Percentiles rank a stretch among this genome's conserved stretches.
Conservation (phyloP, 108 stramenopile genomes). For the Skeletonema potamos region DNA sequence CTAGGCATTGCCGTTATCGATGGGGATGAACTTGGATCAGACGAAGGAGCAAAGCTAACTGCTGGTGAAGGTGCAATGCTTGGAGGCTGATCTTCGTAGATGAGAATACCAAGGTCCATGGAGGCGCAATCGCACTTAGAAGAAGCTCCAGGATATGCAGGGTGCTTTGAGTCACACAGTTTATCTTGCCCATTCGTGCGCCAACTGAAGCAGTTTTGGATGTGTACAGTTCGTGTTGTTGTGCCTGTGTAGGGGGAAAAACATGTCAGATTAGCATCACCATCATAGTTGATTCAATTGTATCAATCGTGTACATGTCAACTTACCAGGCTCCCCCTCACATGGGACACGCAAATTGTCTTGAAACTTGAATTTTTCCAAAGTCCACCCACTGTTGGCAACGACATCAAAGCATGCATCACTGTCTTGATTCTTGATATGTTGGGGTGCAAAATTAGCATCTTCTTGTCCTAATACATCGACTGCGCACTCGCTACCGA, state of each 20-base stretch:
- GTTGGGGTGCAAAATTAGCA: background rate
- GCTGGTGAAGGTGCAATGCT: no score
- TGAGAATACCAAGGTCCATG: background rate
- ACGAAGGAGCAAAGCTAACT: no score
- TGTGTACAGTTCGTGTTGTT: background rate
- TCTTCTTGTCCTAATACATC: background rate
- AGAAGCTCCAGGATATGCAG: background rate
- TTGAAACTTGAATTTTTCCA: background rate
- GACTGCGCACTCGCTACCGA: background rate
- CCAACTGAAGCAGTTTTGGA: constrained; percentile 2
- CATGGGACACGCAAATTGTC: background rate
- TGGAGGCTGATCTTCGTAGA: background rate
- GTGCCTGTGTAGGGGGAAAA: background rate
- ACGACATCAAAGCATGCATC: background rate
- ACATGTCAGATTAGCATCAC: background rate
- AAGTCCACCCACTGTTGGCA: background rate
- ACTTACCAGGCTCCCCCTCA: background rate
- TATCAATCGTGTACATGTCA: background rate
- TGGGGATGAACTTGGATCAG: no score
- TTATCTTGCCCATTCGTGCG: background rate
- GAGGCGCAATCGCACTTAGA: background rate
- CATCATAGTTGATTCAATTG: background rate
- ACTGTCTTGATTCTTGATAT: background rate
- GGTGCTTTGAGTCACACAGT: background rate
- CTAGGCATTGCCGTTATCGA: no score